These are phyloP conservation scores for Melastoma candidum DNA, from an alignment of 441 rosid genomes.

Conservation along the genomic window DNA sequence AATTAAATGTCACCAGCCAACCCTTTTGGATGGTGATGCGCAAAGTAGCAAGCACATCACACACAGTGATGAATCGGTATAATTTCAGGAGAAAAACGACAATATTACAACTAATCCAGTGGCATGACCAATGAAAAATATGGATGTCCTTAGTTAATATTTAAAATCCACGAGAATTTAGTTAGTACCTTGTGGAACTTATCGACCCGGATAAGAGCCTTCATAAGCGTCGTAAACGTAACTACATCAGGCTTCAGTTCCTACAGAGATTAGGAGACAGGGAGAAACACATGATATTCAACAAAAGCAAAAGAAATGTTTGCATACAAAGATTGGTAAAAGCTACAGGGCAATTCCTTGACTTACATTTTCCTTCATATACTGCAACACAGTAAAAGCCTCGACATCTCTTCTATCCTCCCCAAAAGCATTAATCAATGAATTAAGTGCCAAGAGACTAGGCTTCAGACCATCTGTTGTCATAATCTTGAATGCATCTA, in stretches of 20 bases:
- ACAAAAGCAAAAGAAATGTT: neutral
- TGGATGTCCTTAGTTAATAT: neutral
- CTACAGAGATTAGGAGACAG: slow-evolving; percentile 32
- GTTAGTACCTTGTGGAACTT: slow-evolving; percentile 65
- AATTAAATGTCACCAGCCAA: neutral
- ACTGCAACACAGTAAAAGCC: slow-evolving; percentile 90
- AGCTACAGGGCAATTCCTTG: neutral
- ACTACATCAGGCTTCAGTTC: slow-evolving; percentile 83
- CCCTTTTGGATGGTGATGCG: too few relatives aligned
- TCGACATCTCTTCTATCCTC: slow-evolving; percentile 91
- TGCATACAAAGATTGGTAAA: slow-evolving; percentile 10
- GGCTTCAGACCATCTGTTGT: slow-evolving; percentile 81
- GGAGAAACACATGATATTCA: slow-evolving; percentile 2
- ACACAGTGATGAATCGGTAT: too few relatives aligned
- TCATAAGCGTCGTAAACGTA: slow-evolving; percentile 93
- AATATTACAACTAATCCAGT: too few relatives aligned
- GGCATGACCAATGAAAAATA: too few relatives aligned
- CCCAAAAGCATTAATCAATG: slow-evolving; percentile 91
- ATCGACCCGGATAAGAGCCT: slow-evolving; percentile 80
- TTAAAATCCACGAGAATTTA: neutral
- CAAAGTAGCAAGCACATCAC: too few relatives aligned
- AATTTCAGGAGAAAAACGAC: too few relatives aligned
- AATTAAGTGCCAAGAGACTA: slow-evolving; percentile 80
- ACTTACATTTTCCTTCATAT: slow-evolving; percentile 87
- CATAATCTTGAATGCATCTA: slow-evolving; percentile 84